Evolutionary conservation across 2,329 filamentous ascomycete species (phyloP), one percentile per base, ranked within the genome.

Genomic region (Fusarium odoratissimum): DNA sequence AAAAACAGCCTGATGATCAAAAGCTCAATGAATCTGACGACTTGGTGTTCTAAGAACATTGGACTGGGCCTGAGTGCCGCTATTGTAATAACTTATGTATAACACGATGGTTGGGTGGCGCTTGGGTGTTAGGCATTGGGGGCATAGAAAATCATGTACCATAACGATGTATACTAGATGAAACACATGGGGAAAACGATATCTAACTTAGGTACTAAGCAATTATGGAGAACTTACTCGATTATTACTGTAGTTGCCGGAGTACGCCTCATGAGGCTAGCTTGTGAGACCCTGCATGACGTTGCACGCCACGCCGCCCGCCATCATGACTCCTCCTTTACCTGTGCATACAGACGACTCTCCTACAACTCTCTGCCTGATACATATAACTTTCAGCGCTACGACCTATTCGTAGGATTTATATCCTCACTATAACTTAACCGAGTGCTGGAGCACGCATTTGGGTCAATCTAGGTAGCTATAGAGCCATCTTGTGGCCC

Each of bases 51-150:
- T 73, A 33, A 64, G 38, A 30, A 51, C 25, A 40, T 37, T 71
- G 52, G 44, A 40, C 48, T 46, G 45, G 59, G 46, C 33, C 25
- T 33, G 42, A 37, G 38, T 44, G 58, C 51, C 46, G 13, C 57
- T 33, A 60, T 49, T 71, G 67, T 63, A 74, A 58, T 28, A 61
- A 72, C 60, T 64, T 41, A 64, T 74, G 71, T 76, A 77, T 44
- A 71, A 49, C 55, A 75, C 55, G 49, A 74, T 54, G 72, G 45
- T 60, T 68, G 55, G 65, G 51, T 42, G 65, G 69, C 72, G 65
- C 66, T 64, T 65, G 54, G 71, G 51, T 57, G 61, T 42, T 40
- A 60, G 44, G 55, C 21, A 40, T 23, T n/a, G 17, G 33, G 42
- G 31, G 33, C 7, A 33, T 52, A 57, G 37, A 67, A 46, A 46